A percentile compares a stretch with the other conserved stretches of the same genome.
Evolutionary conservation across 2,329 filamentous ascomycete species (phyloP).

Genomic region (Zymoseptoria ardabiliae): DNA sequence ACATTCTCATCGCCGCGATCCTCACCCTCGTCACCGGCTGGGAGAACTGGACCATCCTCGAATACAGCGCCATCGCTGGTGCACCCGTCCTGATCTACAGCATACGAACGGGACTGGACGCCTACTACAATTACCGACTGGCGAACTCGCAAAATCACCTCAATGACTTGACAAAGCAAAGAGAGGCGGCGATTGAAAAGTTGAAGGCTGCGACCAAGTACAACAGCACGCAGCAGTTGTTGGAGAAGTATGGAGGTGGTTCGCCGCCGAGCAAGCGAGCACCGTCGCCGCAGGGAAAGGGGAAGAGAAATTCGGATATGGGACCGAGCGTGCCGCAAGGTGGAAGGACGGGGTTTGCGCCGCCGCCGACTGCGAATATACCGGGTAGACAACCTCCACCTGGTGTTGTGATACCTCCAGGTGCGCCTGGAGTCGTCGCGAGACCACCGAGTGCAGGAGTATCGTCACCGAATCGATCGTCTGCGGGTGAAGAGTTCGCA

Average conservation of each 20-base stretch:
- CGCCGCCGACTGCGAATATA: conserved; percentile 61
- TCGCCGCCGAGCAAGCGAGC: conserved; percentile 37
- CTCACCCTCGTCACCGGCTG: conserved; percentile 78
- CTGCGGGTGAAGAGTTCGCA: conserved; percentile 57
- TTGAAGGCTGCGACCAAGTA: conserved; percentile 94
- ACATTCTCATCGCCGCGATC: conserved; percentile 78
- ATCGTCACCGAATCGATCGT: background rate
- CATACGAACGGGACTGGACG: conserved; percentile 57
- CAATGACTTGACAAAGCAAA: conserved; percentile 68
- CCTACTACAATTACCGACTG: conserved; percentile 76
- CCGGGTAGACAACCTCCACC: conserved; percentile 30
- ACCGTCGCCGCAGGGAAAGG: conserved; percentile 32
- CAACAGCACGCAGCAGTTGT: conserved; percentile 82
- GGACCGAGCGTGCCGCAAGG: conserved; percentile 9
- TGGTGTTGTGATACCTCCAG: conserved; percentile 5
- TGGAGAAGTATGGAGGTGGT: conserved; percentile 87
- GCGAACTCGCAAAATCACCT: conserved; percentile 60
- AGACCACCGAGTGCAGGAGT: background rate
- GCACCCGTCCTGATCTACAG: conserved; percentile 69
- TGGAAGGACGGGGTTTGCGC: conserved; percentile 51
- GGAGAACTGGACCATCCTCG: conserved; percentile 64
- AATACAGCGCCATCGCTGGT: conserved; percentile 71
- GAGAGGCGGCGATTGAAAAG: conserved; percentile 82
- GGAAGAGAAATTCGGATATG: conserved; percentile 20
- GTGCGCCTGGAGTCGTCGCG: conserved; percentile 3